phyloP scores from a whole-genome alignment of 352 stramenopile genomes.

The Thraustochytrium sp. region DNA sequence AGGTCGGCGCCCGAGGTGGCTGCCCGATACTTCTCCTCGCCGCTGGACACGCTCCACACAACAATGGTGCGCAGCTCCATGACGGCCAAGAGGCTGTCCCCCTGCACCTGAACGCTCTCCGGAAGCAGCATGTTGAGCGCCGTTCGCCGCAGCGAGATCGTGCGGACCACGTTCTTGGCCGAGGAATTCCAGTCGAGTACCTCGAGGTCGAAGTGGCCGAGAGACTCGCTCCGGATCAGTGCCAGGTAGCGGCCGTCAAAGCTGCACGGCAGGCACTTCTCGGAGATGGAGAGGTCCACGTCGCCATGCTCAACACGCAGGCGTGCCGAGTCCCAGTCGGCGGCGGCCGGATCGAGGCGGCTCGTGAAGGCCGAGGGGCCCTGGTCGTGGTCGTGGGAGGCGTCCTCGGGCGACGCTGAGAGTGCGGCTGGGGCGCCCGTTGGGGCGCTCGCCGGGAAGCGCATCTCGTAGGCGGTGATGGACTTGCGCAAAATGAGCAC shows the following conservation, averaged over 20 bases:
- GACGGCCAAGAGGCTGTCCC: not conserved
- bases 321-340: not conserved
- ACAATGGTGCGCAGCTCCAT: not conserved
- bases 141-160: not conserved
- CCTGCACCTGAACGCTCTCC: not conserved
- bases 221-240: not conserved
- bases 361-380: not conserved
- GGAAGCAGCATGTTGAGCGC: not conserved
- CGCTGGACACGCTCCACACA: not conserved
- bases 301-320: not conserved
- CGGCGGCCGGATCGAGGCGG: not conserved
- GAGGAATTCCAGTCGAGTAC: not conserved
- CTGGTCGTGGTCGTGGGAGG: not conserved
- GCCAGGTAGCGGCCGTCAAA: conserved; percentile 2
- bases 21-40: not conserved
- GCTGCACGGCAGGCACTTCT: conserved; percentile 5
- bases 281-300: not conserved
- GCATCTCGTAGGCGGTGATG: not conserved
- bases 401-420: not conserved
- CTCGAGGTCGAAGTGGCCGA: conserved; percentile 1
- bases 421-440: not conserved
- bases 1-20: not conserved
- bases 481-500: not conserved
- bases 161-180: not conserved
- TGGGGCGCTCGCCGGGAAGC: too few species aligned